A percentile compares a stretch with the other conserved stretches of the same genome.
Evolutionary conservation across 2,329 filamentous ascomycete genomes (phyloP).

Genomic region (Geosmithia flava): DNA sequence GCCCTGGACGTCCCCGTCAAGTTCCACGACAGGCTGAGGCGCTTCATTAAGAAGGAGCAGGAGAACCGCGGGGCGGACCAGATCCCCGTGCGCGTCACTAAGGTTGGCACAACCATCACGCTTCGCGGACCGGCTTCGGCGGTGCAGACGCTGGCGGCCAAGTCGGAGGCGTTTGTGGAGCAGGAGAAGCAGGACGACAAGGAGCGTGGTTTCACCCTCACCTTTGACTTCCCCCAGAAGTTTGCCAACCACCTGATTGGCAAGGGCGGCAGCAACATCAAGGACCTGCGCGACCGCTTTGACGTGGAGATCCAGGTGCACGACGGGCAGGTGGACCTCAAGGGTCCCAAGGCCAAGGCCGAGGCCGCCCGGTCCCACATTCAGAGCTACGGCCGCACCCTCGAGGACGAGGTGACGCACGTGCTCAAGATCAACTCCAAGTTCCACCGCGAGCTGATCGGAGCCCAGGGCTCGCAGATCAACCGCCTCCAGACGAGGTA

Average conservation of each 20-base stretch:
- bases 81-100: conserved; percentile 48
- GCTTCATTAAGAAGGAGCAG: conserved; percentile 54
- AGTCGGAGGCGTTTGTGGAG: conserved; percentile 68
- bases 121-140: conserved; percentile 65
- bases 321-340: conserved; percentile 89
- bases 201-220: conserved; percentile 75
- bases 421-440: conserved; percentile 83
- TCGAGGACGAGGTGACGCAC: conserved; percentile 85
- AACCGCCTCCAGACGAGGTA: conserved; percentile 88
- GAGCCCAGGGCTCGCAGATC: conserved; percentile 75
- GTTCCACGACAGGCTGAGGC: conserved; percentile 51
- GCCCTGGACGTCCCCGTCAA: conserved; percentile 47
- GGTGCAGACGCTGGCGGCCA: conserved; percentile 59
- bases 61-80: conserved; percentile 41
- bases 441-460: conserved; percentile 90
- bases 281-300: conserved; percentile 52
- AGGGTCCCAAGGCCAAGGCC: conserved; percentile 90
- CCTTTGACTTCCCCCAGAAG: conserved; percentile 91
- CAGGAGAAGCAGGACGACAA: conserved; percentile 89
- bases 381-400: conserved; percentile 60
- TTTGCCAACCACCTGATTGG: conserved; percentile 76
- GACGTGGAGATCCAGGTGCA: conserved; percentile 76
- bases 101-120: conserved; percentile 48
- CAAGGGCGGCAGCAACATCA: conserved; percentile 54
- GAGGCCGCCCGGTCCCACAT: conserved; percentile 80